Conservation (phyloP, 2,329 filamentous ascomycete genomes). For the Sporothrix brasiliensis region DNA sequence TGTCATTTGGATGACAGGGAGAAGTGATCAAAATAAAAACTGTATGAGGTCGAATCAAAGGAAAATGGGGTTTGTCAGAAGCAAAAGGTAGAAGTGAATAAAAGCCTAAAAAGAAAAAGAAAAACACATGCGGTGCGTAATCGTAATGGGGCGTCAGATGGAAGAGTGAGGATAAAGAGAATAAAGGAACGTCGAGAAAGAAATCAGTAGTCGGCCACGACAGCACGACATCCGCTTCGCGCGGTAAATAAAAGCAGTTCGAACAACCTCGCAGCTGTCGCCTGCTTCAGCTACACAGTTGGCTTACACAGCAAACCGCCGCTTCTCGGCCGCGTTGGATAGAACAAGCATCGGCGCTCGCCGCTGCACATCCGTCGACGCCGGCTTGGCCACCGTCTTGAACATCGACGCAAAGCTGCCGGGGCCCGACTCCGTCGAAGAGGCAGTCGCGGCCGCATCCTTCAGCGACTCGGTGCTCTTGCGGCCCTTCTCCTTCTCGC, state of each 20-base stretch:
- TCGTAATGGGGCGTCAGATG: slow-evolving; percentile 26
- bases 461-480: slow-evolving; percentile 67
- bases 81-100: background rate
- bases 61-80: background rate
- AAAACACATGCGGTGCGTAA: slow-evolving; percentile 28
- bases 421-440: slow-evolving; percentile 50
- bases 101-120: background rate
- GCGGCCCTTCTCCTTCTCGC: slow-evolving; percentile 59
- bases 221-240: no score
- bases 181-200: background rate
- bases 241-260: background rate
- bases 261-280: no score
- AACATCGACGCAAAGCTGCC: slow-evolving; percentile 70
- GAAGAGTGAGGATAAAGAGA: background rate
- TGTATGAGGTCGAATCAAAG: background rate
- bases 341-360: slow-evolving; percentile 86
- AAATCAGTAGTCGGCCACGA: background rate
- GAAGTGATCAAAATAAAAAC: background rate
- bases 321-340: slow-evolving; percentile 80
- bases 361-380: slow-evolving; percentile 63
- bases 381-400: slow-evolving; percentile 63
- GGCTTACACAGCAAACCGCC: slow-evolving; percentile 49
- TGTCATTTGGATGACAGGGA: background rate
- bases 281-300: background rate
- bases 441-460: slow-evolving; percentile 47